These are phyloP conservation scores for Castanea mollissima DNA, from an alignment of 306 rosid genomes.

Conservation along the genomic window DNA sequence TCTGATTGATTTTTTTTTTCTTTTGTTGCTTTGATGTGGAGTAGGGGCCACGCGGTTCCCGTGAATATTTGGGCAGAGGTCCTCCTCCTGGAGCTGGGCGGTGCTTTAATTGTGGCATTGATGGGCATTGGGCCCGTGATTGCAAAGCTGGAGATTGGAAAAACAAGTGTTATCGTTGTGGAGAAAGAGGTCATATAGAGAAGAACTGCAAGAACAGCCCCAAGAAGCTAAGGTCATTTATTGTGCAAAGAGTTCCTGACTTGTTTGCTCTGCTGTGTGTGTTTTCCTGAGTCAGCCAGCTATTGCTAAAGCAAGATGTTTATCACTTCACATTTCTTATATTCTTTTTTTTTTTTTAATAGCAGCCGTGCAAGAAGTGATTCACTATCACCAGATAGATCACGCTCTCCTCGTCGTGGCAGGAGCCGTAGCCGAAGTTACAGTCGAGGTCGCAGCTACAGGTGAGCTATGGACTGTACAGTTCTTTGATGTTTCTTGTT, in stretches of 20 bases:
- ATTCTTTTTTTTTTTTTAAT: constrained; percentile 4
- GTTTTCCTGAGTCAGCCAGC: neutral
- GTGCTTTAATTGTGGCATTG: constrained; percentile 83
- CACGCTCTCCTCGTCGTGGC: constrained; percentile 62
- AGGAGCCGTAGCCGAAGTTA: constrained; percentile 70
- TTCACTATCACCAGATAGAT: constrained; percentile 50
- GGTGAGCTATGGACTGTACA: constrained; percentile 32
- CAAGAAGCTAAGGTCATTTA: constrained; percentile 53
- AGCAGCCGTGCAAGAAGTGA: constrained; percentile 47
- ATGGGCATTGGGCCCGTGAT: constrained; percentile 90
- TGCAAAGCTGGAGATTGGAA: constrained; percentile 94
- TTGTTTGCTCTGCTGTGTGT: neutral
- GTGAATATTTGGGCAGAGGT: constrained; percentile 69
- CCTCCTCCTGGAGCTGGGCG: constrained; percentile 94
- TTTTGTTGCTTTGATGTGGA: neutral
- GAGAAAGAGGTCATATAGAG: constrained; percentile 87
- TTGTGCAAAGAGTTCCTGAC: neutral
- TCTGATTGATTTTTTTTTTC: neutral
- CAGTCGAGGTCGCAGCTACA: constrained; percentile 71
- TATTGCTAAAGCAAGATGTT: neutral
- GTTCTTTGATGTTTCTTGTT: neutral
- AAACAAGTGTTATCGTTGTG: constrained; percentile 85
- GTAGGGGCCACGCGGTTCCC: constrained; percentile 78
- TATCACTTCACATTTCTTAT: neutral
- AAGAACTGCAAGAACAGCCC: constrained; percentile 80